Conservation (phyloP, 148 eudicot species). For the Heliosperma pusillum region DNA sequence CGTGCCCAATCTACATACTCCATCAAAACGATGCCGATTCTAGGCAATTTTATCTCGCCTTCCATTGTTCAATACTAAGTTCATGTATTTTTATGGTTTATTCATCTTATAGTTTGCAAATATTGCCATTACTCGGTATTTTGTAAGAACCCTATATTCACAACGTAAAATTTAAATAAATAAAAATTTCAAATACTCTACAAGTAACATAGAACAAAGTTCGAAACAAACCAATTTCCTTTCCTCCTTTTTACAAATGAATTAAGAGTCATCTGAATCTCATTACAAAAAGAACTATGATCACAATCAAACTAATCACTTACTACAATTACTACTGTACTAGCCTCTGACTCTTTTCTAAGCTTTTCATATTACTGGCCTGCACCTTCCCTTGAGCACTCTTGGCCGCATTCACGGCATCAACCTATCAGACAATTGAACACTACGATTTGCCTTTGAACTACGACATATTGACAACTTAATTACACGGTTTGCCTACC, state of each 20-base stretch:
- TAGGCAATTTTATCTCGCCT: too few relatives aligned
- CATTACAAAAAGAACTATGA: constrained; percentile 20
- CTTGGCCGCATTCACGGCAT: neutral
- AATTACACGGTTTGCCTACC: neutral
- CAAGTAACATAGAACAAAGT: neutral
- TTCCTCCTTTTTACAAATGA: constrained; percentile 24
- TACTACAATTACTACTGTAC: constrained; percentile 8
- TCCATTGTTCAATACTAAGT: too few relatives aligned
- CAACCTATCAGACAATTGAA: constrained; percentile 6
- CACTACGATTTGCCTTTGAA: neutral
- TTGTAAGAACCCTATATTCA: too few relatives aligned
- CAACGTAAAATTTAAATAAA: too few relatives aligned
- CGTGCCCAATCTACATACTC: too few relatives aligned
- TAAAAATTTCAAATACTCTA: too few relatives aligned
- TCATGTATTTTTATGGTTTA: too few relatives aligned
- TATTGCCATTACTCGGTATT: too few relatives aligned
- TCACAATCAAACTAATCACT: constrained; percentile 7
- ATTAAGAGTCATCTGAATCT: constrained; percentile 27
- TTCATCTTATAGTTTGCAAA: too few relatives aligned
- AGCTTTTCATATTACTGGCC: neutral
- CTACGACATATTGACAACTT: neutral
- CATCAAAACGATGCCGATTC: too few relatives aligned
- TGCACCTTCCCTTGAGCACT: neutral
- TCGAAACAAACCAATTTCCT: constrained; percentile 9
- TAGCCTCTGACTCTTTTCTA: neutral